phyloP scores from a whole-genome alignment of 441 rosid species.

The Mallotus repandus region DNA sequence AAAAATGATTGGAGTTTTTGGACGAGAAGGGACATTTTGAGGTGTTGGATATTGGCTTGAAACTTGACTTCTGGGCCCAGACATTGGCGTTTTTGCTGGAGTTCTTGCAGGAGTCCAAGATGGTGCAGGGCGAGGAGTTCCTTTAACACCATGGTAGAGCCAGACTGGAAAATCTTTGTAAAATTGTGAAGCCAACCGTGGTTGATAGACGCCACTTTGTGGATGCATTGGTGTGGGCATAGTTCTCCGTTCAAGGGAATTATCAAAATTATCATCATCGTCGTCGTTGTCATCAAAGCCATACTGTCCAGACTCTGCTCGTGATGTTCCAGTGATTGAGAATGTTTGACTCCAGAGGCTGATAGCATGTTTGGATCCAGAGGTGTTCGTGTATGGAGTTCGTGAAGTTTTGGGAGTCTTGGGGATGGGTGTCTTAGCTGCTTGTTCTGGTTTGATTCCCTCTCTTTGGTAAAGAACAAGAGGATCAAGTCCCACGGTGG shows the following conservation, averaged over 20 bases:
- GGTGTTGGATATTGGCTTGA: conserved; percentile 37
- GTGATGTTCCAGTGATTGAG: conserved; percentile 35
- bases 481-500: conserved; percentile 57
- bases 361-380: conserved; percentile 39
- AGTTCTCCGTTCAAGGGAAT: conserved; percentile 52
- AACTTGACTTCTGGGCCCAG: conserved; percentile 29
- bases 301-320: conserved; percentile 25
- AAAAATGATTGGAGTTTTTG: conserved; percentile 32
- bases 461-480: conserved; percentile 56
- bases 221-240: conserved; percentile 45
- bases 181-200: conserved; percentile 64
- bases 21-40: conserved; percentile 25
- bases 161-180: conserved; percentile 64
- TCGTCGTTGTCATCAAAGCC: conserved; percentile 35
- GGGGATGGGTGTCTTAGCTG: conserved; percentile 41
- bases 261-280: conserved; percentile 39
- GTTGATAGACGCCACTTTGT: conserved; percentile 39
- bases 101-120: conserved; percentile 65
- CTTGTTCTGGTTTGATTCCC: conserved; percentile 54
- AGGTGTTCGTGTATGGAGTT: conserved; percentile 32
- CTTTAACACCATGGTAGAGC: conserved; percentile 53
- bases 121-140: conserved; percentile 52
- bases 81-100: conserved; percentile 39
- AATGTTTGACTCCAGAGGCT: conserved; percentile 43
- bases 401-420: conserved; percentile 35